Base-by-base conservation (phyloP, 257 asterid species). In the Agastache rugosa region DNA sequence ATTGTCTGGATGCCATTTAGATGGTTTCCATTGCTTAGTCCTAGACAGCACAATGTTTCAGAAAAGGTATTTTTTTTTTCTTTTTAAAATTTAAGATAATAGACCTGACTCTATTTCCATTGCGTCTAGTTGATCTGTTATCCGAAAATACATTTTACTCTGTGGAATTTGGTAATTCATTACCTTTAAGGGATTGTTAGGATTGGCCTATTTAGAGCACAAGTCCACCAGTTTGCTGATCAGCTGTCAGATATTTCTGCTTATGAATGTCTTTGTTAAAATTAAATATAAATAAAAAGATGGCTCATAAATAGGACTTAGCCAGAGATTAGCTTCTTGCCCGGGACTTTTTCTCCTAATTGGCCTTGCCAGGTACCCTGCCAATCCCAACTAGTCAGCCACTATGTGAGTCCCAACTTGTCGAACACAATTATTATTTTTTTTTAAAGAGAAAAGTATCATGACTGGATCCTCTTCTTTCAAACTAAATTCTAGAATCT, bases 41-140 rank as follows among this genome's bases (percentile, higher is more conserved):
- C 93, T 95, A 55, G 91, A 92, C 83, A 87, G 93, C 84, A 77
- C 95, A 76, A 92, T 92, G 66, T 92, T 95, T 69, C 80, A 75
- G 81, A 86, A 87, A 80, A 87, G 99, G 99, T 95, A 87, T 79
- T 45, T 3, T 2, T 80, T n/a, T 1, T 37, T 8, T 48, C 22
- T 41, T 48, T 48, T 14, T 72, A 69, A 79, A 77, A 48, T 54
- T 53, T 56, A 65, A 47, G 31, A 58, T 62, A 42, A 47, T 55
- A 59, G 29, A 37, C 48, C 9, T 42, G 53, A 62, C 16, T 69
- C 71, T 77, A 51, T 39, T 44, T 76, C 65, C 48, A 6, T 72
- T 17, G 69, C 51, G 8, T 66, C 29, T 67, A 65, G 73, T 44
- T 37, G 23, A 42, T 34, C 60, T 71, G 29, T 58, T 42, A 62